Conservation (phyloP, 106 monocot genomes). For the Hemerocallis citrina region DNA sequence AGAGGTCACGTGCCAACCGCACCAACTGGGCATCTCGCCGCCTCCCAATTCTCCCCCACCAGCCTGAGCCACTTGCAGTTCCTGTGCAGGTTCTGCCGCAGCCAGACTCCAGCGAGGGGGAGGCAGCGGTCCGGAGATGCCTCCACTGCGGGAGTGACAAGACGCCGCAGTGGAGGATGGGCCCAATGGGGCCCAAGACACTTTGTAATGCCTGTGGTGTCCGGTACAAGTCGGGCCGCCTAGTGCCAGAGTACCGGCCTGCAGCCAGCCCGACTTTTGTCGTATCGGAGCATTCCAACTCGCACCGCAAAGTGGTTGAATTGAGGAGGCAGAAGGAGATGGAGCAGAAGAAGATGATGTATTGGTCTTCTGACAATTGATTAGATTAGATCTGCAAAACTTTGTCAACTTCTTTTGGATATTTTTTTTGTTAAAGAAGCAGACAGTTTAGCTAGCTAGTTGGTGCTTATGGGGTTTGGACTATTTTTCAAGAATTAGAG, state of each 20-base stretch:
- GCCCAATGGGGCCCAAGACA: slow-evolving; percentile 60
- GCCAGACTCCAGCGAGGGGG: background rate
- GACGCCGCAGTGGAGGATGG: slow-evolving; percentile 64
- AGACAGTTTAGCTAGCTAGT: background rate
- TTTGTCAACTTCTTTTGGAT: too few species aligned
- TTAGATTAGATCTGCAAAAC: too few species aligned
- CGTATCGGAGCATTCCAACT: slow-evolving; percentile 34
- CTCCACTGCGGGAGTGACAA: slow-evolving; percentile 38
- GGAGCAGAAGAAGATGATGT: background rate
- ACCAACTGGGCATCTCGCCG: slow-evolving; percentile 8
- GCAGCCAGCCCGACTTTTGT: slow-evolving; percentile 6
- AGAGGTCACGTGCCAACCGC: slow-evolving; percentile 3
- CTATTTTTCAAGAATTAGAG: background rate
- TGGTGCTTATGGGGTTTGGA: background rate
- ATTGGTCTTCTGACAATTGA: slow-evolving; percentile 1
- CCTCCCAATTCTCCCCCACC: background rate
- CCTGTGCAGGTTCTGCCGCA: background rate
- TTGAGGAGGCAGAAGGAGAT: slow-evolving; percentile 31
- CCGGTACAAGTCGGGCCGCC: slow-evolving; percentile 35
- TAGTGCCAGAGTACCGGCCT: slow-evolving; percentile 51
- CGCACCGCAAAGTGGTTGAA: slow-evolving; percentile 43
- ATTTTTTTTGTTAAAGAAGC: too few species aligned
- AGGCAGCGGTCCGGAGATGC: slow-evolving; percentile 14
- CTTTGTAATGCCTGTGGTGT: slow-evolving; percentile 51
- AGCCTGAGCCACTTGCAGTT: background rate